These are phyloP conservation scores for Aspergillus cristatus DNA, from an alignment of 495 filamentous ascomycete species.

Conservation along the genomic window DNA sequence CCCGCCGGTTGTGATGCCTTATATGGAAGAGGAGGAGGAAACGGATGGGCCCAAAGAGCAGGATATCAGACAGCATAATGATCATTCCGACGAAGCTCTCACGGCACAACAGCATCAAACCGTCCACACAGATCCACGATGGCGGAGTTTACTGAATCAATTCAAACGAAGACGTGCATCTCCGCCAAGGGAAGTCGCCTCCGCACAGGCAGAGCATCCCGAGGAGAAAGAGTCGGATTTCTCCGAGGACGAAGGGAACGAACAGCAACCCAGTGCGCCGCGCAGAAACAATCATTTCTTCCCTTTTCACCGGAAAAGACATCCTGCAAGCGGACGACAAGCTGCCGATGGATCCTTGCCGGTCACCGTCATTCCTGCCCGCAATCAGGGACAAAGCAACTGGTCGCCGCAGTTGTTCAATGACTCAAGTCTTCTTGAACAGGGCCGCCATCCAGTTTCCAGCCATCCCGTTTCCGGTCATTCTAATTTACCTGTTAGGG, in stretches of 20 bases:
- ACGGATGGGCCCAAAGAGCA: conserved; percentile 25
- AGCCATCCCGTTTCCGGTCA: conserved; percentile 8
- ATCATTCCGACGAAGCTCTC: conserved; percentile 6
- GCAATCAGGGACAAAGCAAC: conserved; percentile 41
- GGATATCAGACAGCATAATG: conserved; percentile 9
- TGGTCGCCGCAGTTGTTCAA: conserved; percentile 32
- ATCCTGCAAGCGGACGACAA: conserved; percentile 17
- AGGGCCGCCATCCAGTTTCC: conserved; percentile 7
- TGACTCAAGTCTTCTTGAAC: conserved; percentile 8
- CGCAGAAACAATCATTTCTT: conserved; percentile 22
- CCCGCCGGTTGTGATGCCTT: conserved; percentile 35
- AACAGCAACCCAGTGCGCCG: conserved; percentile 9
- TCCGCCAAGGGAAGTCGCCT: conserved; percentile 46
- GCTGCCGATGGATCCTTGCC: conserved; percentile 34
- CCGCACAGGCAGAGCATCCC: conserved; percentile 29
- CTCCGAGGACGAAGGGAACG: conserved; percentile 15
- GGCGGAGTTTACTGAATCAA: conserved; percentile 42
- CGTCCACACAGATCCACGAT: conserved; percentile 29
- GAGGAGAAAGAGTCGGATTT: conserved; percentile 5
- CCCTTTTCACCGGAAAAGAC: conserved; percentile 17
- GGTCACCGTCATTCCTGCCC: conserved; percentile 61
- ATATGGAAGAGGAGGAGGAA: conserved; percentile 31
- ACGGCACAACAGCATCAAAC: conserved; percentile 15
- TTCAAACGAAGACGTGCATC: conserved; percentile 45
- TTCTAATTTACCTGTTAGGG: conserved; percentile 21